phyloP scores from a whole-genome alignment of 495 filamentous ascomycete genomes.

The Tuber aestivum region DNA sequence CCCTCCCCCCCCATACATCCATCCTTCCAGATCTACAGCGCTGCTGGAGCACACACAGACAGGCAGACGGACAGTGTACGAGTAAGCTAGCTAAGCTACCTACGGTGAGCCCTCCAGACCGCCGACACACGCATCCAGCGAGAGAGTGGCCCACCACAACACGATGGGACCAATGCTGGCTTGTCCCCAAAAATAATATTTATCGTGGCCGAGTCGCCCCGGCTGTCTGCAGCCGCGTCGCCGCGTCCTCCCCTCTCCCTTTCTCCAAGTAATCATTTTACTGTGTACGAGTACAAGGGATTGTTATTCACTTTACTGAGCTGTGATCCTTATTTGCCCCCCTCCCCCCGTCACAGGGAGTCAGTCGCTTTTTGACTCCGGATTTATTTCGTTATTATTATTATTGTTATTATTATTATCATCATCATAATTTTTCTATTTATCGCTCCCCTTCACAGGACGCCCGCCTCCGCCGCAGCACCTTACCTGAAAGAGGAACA shows the following conservation, averaged over 20 bases:
- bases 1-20: constrained; percentile 13
- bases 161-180: constrained; percentile 33
- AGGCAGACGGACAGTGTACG: constrained; percentile 2
- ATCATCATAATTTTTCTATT: not conserved
- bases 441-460: not conserved
- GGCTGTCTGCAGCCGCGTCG: constrained; percentile 37
- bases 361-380: not conserved
- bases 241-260: constrained; percentile 1
- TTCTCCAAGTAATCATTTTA: not conserved
- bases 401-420: not conserved
- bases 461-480: constrained; percentile 5
- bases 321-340: not conserved
- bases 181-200: constrained; percentile 36
- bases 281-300: constrained; percentile 5
- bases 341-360: constrained; percentile 6
- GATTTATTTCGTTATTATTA: not conserved
- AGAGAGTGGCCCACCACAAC: not conserved
- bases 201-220: constrained; percentile 34
- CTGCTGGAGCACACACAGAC: constrained; percentile 13
- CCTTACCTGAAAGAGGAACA: constrained; percentile 21
- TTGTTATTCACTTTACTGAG: not conserved
- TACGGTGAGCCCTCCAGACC: too few relatives aligned
- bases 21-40: constrained; percentile 19
- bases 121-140: constrained; percentile 25
- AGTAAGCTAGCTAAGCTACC: not conserved